Base-by-base conservation (phyloP, 495 filamentous ascomycete genomes). In the Echria macrotheca region DNA sequence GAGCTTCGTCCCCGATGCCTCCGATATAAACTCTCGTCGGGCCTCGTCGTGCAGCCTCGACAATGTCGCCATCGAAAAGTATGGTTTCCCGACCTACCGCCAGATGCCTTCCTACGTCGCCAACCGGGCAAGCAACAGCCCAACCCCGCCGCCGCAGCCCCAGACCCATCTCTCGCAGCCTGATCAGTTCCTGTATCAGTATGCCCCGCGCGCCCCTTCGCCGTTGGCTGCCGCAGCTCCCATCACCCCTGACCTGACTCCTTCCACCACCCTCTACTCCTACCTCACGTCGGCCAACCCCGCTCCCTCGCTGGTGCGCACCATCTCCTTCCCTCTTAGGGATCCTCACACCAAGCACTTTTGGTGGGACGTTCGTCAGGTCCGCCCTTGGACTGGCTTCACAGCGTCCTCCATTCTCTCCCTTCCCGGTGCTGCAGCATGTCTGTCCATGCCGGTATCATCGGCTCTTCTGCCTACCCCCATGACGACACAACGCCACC, bases 331-430 rank as follows among this genome's bases (percentile, higher is more conserved):
- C 61, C 74, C 80, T 8, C 75, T 79, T 18, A 77, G 79, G 21
- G 80, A 88, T 31, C 83, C 83, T 35, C 65, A 83, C 56, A 81
- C 86, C 59, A 83, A 83, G 58, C 85, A 94, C 61, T 91, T 88
- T 61, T 96, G 90, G 90, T 96, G 86, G 86, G 90, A 96, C 54
- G 78, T 95, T 46, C 86, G 90, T 41, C 90, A 94, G 57, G 72
- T 95, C 52, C 82, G 85, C 39, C 76, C 80, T 53, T 96, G 90
- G 90, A 75, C 74, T 35, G 76, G 79, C 50, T 95, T 95, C 75
- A 85, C 76, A 44, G 67, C 88, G 19, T 60, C 68, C 37, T 83
- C 84, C 43, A 86, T 96, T 65, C 74, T 80, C 53, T 72, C 80
- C n/a, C 77, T 95, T 40, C 82, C 81, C 1, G 79, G 79, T 11